Evolutionary conservation across 768 basidiomycete genomes (phyloP).

Genomic region (Gyrodon lividus): DNA sequence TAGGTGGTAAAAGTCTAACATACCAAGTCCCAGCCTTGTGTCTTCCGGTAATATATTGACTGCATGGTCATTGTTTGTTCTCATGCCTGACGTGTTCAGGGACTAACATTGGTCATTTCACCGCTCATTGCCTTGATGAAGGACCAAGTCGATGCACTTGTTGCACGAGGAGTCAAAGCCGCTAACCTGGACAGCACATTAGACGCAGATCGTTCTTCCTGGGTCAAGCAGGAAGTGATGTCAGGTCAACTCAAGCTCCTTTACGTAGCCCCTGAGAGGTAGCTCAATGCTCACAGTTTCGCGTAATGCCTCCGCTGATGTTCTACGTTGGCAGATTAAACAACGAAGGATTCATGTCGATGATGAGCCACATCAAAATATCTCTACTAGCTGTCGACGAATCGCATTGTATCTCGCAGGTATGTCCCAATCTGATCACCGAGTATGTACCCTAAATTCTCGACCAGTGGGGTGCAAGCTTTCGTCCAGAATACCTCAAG

Average conservation of each 20-base stretch:
- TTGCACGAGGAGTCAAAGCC: conserved; percentile 34
- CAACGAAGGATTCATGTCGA: conserved; percentile 43
- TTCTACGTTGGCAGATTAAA: conserved; percentile 33
- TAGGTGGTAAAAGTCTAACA: conserved; percentile 40
- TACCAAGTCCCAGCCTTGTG: conserved; percentile 43
- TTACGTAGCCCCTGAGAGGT: conserved; percentile 48
- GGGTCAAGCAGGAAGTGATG: conserved; percentile 37
- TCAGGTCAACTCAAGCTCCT: conserved; percentile 44
- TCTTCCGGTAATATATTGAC: conserved; percentile 23
- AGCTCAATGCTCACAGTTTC: background rate
- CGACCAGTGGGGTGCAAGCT: conserved; percentile 41
- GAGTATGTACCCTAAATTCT: background rate
- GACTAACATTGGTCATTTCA: conserved; percentile 37
- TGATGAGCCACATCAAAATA: conserved; percentile 44
- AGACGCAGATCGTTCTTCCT: conserved; percentile 26
- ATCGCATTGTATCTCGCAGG: conserved; percentile 48
- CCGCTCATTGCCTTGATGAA: conserved; percentile 38
- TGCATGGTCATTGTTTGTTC: background rate
- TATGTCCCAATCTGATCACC: conserved; percentile 7
- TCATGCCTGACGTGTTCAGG: conserved; percentile 2
- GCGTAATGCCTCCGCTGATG: background rate
- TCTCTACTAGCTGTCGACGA: conserved; percentile 50
- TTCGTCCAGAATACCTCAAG: conserved; percentile 38
- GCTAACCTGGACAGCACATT: conserved; percentile 42
- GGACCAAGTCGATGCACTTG: conserved; percentile 40